These are phyloP conservation scores for Penicillium odoratum DNA, from an alignment of 495 filamentous ascomycete genomes.

Conservation along the genomic window DNA sequence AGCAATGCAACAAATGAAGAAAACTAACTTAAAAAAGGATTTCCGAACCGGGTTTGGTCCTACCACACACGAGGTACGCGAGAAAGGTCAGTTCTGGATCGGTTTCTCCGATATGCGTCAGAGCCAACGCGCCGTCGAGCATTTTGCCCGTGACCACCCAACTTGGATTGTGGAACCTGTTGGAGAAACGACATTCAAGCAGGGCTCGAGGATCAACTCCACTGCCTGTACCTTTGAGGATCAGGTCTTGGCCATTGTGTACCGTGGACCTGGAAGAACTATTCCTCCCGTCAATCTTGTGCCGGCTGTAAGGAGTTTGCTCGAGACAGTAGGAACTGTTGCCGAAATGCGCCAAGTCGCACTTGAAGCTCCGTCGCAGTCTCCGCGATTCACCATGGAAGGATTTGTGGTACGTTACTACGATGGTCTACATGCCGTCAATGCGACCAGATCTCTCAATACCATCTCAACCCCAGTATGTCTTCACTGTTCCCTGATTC, in stretches of 20 bases:
- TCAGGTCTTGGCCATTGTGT: conserved; percentile 5
- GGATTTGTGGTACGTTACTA: conserved; percentile 12
- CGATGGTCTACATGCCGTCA: conserved; percentile 1
- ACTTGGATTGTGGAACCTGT: conserved; percentile 9
- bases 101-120: conserved; percentile 12
- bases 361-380: not conserved
- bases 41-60: conserved; percentile 8
- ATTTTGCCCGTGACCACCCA: not conserved
- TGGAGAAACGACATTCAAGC: not conserved
- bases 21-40: not conserved
- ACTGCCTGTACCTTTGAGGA: conserved; percentile 9
- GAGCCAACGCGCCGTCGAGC: not conserved
- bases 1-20: not conserved
- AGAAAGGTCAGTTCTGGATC: conserved; percentile 12
- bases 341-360: conserved; percentile 6
- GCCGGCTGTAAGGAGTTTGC: not conserved
- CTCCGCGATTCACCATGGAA: not conserved
- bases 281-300: not conserved
- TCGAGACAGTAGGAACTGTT: conserved; percentile 11
- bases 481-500: not conserved
- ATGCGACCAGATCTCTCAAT: conserved; percentile 16
- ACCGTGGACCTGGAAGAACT: conserved; percentile 1
- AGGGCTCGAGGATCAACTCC: not conserved
- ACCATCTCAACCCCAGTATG: conserved; percentile 8
- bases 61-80: conserved; percentile 5